Evolutionary conservation across 148 eudicot genomes (phyloP).

Genomic region (Beta vulgaris): DNA sequence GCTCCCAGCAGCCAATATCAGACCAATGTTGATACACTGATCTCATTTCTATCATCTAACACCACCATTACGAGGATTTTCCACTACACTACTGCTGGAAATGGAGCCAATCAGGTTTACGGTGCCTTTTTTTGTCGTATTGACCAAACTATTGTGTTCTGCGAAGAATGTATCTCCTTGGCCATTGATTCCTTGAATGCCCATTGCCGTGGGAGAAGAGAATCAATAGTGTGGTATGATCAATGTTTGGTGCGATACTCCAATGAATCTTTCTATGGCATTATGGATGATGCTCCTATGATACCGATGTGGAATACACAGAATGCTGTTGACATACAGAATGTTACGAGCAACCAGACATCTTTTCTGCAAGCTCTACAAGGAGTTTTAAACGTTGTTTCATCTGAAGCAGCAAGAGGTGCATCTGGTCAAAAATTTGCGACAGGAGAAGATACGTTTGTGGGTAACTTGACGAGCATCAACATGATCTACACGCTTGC

Average conservation of each 20-base stretch:
- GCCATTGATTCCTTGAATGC: slow-evolving; percentile 18
- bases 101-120: slow-evolving; percentile 22
- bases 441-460: slow-evolving; percentile 27
- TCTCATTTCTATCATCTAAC: slow-evolving; percentile 17
- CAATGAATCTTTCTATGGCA: slow-evolving; percentile 27
- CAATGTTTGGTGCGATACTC: slow-evolving; percentile 35
- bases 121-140: slow-evolving; percentile 31
- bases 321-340: slow-evolving; percentile 28
- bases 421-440: slow-evolving; percentile 16
- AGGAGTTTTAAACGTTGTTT: slow-evolving; percentile 14
- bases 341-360: slow-evolving; percentile 19
- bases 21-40: slow-evolving; percentile 18
- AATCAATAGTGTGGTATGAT: slow-evolving; percentile 33
- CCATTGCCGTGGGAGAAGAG: slow-evolving; percentile 28
- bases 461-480: slow-evolving; percentile 16
- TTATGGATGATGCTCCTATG: slow-evolving; percentile 34
- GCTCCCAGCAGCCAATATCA: slow-evolving; percentile 14
- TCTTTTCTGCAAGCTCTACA: slow-evolving; percentile 22
- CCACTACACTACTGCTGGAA: slow-evolving; percentile 29
- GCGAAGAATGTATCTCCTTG: slow-evolving; percentile 27
- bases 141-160: slow-evolving; percentile 24
- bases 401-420: slow-evolving; percentile 22
- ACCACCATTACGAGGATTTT: slow-evolving; percentile 11
- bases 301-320: slow-evolving; percentile 30
- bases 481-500: slow-evolving; percentile 27